phyloP scores from a whole-genome alignment of 768 basidiomycete genomes.

The Dendrothele bispora region DNA sequence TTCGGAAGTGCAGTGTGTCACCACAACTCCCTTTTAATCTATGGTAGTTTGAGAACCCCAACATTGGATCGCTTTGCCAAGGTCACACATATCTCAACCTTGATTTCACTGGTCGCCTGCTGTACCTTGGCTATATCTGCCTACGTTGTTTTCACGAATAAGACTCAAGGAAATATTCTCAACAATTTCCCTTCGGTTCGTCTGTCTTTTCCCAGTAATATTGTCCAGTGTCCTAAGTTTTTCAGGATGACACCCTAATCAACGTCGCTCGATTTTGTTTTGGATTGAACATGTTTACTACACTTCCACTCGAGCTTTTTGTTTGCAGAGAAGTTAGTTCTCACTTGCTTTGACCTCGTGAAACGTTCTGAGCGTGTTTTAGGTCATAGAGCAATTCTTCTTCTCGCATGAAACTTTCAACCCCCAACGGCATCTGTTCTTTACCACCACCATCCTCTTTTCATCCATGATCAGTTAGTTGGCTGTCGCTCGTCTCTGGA shows the following conservation, averaged over 20 bases:
- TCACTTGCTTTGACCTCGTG: neutral
- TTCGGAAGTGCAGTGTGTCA: slow-evolving; percentile 67
- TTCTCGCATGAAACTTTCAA: slow-evolving; percentile 87
- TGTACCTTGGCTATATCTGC: slow-evolving; percentile 81
- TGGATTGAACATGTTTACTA: slow-evolving; percentile 97
- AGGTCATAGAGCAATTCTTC: slow-evolving; percentile 96
- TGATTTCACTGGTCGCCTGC: slow-evolving; percentile 83
- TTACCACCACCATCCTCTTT: slow-evolving; percentile 83
- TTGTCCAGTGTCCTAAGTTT: neutral
- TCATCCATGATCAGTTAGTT: slow-evolving; percentile 77
- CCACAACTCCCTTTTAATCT: slow-evolving; percentile 96
- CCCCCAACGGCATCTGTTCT: slow-evolving; percentile 82
- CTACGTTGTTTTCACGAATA: slow-evolving; percentile 87
- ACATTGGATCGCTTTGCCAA: slow-evolving; percentile 91
- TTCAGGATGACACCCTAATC: slow-evolving; percentile 80
- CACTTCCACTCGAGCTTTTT: slow-evolving; percentile 92
- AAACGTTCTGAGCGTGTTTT: neutral
- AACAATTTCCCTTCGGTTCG: slow-evolving; percentile 87
- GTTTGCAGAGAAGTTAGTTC: slow-evolving; percentile 88
- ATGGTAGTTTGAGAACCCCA: slow-evolving; percentile 88
- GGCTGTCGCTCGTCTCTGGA: neutral
- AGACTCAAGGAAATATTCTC: slow-evolving; percentile 92
- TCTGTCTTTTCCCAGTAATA: slow-evolving; percentile 6
- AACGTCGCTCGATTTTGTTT: slow-evolving; percentile 95
- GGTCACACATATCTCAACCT: slow-evolving; percentile 91